Evolutionary conservation across 2,329 filamentous ascomycete genomes (phyloP), one percentile per base, ranked within the genome.

Genomic region (Penicillium sp.): DNA sequence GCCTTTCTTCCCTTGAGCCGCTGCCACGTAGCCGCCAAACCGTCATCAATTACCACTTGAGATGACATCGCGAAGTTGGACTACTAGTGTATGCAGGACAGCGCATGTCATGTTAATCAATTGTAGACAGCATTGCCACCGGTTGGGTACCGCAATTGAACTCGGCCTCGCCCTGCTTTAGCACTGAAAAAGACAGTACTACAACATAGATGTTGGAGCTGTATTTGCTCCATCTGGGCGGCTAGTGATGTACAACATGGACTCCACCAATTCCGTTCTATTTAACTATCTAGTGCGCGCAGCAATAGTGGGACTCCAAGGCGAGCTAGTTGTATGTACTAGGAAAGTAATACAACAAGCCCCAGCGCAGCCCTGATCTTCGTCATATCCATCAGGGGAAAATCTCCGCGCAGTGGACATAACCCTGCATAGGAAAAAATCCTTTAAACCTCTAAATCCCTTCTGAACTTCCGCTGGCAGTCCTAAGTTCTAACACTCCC

Each of bases 311-410:
- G 41, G 36, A 35, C 38, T 36, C 10, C 29, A 42, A 44, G 41
- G 38, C 16, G 22, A 14, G 16, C 42, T 46, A 46, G 43, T n/a
- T n/a, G n/a, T 46, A 31, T 22, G n/a, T 9, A 13, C 22, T 25
- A 25, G 4, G 7, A 8, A 25, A 36, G 36, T 40, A 46, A 46
- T 33, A 46, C 43, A 31, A 19, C 13, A 11, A 28, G 12, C 16
- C 19, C 41, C 18, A 33, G 29, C 41, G 31, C 46, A 46, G 31
- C 38, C 50, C 49, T 22, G 34, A 46, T 35, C 54, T 52, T 50
- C 55, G 41, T 58, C 55, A 52, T 51, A 51, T 56, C 48, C 50
- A 51, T 56, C 48, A 56, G 45, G 55, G 44, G 46, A 46, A 48
- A 48, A 46, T 41, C 42, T 22, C 36, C 38, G 36, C 41, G 39